Evolutionary conservation across 192 early-diverging fungal species (phyloP).

Genomic region (Coemansia sp.): DNA sequence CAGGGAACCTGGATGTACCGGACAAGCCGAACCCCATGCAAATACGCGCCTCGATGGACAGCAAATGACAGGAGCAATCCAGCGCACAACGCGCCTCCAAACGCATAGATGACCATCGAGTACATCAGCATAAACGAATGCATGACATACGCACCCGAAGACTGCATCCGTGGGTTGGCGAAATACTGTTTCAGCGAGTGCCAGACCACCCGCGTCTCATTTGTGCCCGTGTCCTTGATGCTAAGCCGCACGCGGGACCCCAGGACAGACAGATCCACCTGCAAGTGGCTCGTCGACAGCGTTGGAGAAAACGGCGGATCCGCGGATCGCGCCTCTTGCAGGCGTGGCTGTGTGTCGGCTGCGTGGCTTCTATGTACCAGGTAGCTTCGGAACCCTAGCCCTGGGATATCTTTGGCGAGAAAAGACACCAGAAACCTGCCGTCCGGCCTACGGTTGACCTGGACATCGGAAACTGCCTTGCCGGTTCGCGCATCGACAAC

Average conservation of each 20-base stretch:
- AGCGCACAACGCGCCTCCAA: slow-evolving; percentile 20
- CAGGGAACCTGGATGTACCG: neutral
- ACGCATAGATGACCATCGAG: slow-evolving; percentile 25
- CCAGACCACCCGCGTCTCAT: slow-evolving; percentile 9
- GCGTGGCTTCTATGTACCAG: neutral
- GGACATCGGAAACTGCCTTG: neutral
- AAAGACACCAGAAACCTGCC: slow-evolving; percentile 25
- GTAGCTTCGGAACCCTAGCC: slow-evolving; percentile 26
- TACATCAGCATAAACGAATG: slow-evolving; percentile 53
- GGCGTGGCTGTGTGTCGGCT: no score
- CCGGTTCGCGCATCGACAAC: slow-evolving; percentile 17
- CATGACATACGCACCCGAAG: slow-evolving; percentile 51
- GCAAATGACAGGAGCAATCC: slow-evolving; percentile 7
- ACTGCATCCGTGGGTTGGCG: slow-evolving; percentile 40
- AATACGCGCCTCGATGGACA: neutral
- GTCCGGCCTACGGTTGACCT: neutral
- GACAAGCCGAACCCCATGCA: neutral
- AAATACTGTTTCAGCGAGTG: slow-evolving; percentile 42
- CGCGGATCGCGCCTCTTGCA: neutral
- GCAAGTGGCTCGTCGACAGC: neutral
- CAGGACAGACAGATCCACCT: slow-evolving; percentile 10
- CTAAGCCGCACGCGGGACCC: slow-evolving; percentile 14
- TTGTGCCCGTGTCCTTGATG: neutral
- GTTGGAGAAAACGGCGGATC: neutral
- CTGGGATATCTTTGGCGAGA: slow-evolving; percentile 24